Evolutionary conservation across 2,329 filamentous ascomycete species (phyloP).

Genomic region (Neopestalotiopsis clavispora): DNA sequence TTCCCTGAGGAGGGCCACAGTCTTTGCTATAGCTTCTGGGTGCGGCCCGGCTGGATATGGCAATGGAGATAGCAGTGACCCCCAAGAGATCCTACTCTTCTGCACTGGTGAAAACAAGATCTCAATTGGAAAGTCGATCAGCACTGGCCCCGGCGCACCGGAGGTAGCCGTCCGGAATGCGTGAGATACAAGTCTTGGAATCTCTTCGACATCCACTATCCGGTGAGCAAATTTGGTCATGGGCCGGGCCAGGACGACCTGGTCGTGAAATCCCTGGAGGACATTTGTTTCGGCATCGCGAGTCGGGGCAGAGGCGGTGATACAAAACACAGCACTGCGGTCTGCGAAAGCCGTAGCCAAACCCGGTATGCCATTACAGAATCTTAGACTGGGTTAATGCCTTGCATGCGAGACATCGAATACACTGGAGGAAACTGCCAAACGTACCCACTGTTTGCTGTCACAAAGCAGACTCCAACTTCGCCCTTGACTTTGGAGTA

Average conservation of each 20-base stretch:
- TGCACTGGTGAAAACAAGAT: constrained; percentile 44
- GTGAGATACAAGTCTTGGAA: constrained; percentile 47
- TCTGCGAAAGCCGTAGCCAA: constrained; percentile 50
- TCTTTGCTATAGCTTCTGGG: constrained; percentile 32
- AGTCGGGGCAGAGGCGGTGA: constrained; percentile 48
- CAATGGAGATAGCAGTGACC: constrained; percentile 40
- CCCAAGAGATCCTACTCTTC: constrained; percentile 42
- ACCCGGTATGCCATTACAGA: constrained; percentile 49
- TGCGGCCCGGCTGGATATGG: constrained; percentile 41
- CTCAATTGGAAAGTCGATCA: constrained; percentile 45
- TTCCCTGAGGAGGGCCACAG: constrained; percentile 25
- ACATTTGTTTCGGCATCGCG: constrained; percentile 50
- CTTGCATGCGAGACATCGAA: not conserved
- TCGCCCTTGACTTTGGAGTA: constrained; percentile 49
- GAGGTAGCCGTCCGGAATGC: constrained; percentile 44
- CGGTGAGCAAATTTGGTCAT: constrained; percentile 52
- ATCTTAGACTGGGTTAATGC: constrained; percentile 33
- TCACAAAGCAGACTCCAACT: constrained; percentile 50
- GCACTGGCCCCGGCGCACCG: constrained; percentile 44
- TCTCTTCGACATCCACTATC: constrained; percentile 47
- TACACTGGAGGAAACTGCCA: not conserved
- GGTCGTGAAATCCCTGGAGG: constrained; percentile 51
- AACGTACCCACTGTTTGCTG: constrained; percentile 50
- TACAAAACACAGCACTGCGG: constrained; percentile 47
- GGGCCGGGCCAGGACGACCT: constrained; percentile 46